A percentile compares a stretch with the other conserved stretches of the same genome.
Evolutionary conservation across 768 basidiomycete genomes (phyloP).

Genomic region (Crucibulum laeve): DNA sequence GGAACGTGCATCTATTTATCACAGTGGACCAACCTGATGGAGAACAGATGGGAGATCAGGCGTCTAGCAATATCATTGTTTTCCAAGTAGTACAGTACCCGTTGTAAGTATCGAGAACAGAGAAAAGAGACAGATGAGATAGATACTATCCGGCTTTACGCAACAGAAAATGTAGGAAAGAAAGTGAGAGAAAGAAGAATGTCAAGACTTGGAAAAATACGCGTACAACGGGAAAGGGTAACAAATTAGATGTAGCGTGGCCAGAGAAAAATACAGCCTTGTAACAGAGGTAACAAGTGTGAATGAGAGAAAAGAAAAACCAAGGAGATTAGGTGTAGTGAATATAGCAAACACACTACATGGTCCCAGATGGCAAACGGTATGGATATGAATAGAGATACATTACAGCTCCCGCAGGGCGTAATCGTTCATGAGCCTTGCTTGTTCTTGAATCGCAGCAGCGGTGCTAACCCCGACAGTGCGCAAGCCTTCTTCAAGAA

Average conservation of each 20-base stretch:
- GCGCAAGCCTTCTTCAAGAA: conserved; percentile 90
- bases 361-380: background rate
- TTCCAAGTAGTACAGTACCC: conserved; percentile 24
- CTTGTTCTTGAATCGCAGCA: conserved; percentile 78
- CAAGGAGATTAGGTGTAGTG: background rate
- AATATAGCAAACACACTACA: conserved; percentile 1
- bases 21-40: no score
- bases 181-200: conserved; percentile 3
- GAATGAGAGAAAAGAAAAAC: conserved; percentile 5
- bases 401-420: background rate
- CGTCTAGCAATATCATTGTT: conserved; percentile 5
- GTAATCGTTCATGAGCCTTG: conserved; percentile 33
- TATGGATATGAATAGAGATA: background rate
- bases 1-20: no score
- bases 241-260: background rate
- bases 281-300: conserved; percentile 5
- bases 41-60: no score
- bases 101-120: conserved; percentile 4
- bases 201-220: background rate
- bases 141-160: no score
- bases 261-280: background rate
- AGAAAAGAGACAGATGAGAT: background rate
- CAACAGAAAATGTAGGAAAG: conserved; percentile 6
- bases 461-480: conserved; percentile 75
- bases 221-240: background rate